These are phyloP conservation scores for Cubamyces sp. DNA, from an alignment of 768 basidiomycete species.

Conservation along the genomic window DNA sequence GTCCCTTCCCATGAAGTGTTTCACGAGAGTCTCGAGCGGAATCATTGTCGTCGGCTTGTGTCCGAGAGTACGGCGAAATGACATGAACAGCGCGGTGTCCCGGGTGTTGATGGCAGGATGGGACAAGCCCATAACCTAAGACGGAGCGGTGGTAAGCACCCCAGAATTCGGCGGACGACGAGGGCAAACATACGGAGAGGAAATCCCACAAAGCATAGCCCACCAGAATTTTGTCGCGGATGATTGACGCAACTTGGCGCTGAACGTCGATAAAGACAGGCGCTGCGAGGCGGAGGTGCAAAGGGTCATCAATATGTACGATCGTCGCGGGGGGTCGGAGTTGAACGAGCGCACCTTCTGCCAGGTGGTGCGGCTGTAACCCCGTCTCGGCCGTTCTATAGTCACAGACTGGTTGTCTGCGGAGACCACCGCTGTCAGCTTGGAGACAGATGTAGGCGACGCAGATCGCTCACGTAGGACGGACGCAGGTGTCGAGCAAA, in stretches of 20 bases:
- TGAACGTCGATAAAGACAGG: slow-evolving; percentile 54
- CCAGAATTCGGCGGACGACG: not conserved
- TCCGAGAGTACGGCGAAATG: slow-evolving; percentile 49
- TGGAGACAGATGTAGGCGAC: not conserved
- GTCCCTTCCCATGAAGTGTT: slow-evolving; percentile 49
- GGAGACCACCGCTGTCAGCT: slow-evolving; percentile 1
- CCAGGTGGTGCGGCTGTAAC: slow-evolving; percentile 44
- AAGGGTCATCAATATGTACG: not conserved
- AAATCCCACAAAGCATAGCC: slow-evolving; percentile 60
- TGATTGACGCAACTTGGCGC: slow-evolving; percentile 44
- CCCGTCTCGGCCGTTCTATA: slow-evolving; percentile 53
- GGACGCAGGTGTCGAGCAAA: slow-evolving; percentile 54
- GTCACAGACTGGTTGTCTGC: slow-evolving; percentile 52
- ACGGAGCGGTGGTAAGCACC: slow-evolving; percentile 9
- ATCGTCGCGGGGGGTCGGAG: not conserved
- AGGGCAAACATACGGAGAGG: slow-evolving; percentile 46
- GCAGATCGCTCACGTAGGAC: slow-evolving; percentile 49
- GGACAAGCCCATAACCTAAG: slow-evolving; percentile 52
- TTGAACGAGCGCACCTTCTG: slow-evolving; percentile 39
- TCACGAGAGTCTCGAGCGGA: slow-evolving; percentile 46
- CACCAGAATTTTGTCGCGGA: slow-evolving; percentile 53
- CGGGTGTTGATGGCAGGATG: slow-evolving; percentile 57
- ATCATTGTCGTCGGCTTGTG: slow-evolving; percentile 39
- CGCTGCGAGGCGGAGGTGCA: slow-evolving; percentile 37
- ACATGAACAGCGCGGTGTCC: slow-evolving; percentile 57